phyloP scores from a whole-genome alignment of 805 yeast species.

The Candida tallmaniae region DNA sequence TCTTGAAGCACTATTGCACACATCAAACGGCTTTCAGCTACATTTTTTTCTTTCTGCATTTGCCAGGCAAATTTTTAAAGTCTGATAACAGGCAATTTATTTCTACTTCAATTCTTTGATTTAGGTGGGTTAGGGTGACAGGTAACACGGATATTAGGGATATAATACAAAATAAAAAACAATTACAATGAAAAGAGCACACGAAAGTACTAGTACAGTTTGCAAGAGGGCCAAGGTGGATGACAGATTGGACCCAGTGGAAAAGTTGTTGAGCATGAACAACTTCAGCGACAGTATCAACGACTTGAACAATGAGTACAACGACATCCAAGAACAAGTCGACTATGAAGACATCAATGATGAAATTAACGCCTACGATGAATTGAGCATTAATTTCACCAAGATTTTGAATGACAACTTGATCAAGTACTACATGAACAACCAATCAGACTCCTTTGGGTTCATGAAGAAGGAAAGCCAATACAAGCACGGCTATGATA shows the following conservation, averaged over 20 bases:
- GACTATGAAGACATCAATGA: slow-evolving; percentile 3
- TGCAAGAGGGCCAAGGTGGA: slow-evolving; percentile 3
- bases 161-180: no score
- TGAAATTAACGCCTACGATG: slow-evolving; percentile 5
- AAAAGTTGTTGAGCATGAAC: slow-evolving; percentile 24
- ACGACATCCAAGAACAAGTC: background rate
- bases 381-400: slow-evolving; percentile 26
- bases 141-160: no score
- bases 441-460: slow-evolving; percentile 5
- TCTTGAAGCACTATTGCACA: no score
- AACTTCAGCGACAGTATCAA: background rate
- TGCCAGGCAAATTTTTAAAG: no score
- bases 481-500: background rate
- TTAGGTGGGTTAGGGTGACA: no score
- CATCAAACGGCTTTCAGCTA: no score
- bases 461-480: background rate
- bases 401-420: slow-evolving; percentile 37
- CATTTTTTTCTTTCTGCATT: no score
- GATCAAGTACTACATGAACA: slow-evolving; percentile 25
- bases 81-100: no score
- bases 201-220: background rate
- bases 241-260: slow-evolving; percentile 39
- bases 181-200: background rate
- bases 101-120: no score
- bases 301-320: background rate